Base-by-base conservation (phyloP, 2,329 filamentous ascomycete species). In the Intubia oerlemansii region DNA sequence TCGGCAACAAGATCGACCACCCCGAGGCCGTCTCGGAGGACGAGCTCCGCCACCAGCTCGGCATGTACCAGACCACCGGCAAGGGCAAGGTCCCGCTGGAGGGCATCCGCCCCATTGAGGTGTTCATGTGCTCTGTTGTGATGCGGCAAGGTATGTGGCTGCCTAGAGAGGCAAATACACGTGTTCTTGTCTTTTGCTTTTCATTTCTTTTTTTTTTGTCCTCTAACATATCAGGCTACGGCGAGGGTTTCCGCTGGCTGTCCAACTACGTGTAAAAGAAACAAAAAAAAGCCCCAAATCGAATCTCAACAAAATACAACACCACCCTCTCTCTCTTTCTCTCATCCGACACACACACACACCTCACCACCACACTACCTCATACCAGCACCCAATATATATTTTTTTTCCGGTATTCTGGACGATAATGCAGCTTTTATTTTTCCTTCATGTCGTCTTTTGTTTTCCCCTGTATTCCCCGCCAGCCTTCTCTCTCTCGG, bases 1-100 rank as follows among this genome's bases (percentile, higher is more conserved):
- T 98, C 38, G 88, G 88, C 43, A 98, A 98, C 71, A 98, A 98
- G 71, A 98, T 98, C 52, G 88, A 98, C 53, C 84, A 95, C 59
- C 84, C 84, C 30, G 78, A 90, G 42, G 88, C 88, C 37, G 74
- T 95, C 31, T 85, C 77, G 39, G 88, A 98, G 64, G 85, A 95
- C 44, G 81, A 93, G 59, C 66, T 95, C 47, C 70, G 88, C 52
- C 75, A 85, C 50, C 77, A 84, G 51, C 63, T 98, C 34, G 88
- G 88, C 37, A 57, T 98, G 45, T 95, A 90, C 57, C 85, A 95
- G 57, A 92, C 84, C 32, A 92, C 81, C 36, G 84, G 84, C 44
- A 92, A 93, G 67, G 82, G 82, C 54, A 91, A 90, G 65, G 74
- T 90, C 37, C 79, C 76, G 38, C 62, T 51, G 41, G 84, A 92